Evolutionary conservation across 768 basidiomycete species (phyloP), one percentile per base, ranked within the genome.

Genomic region (Auricularia auricula-judae): DNA sequence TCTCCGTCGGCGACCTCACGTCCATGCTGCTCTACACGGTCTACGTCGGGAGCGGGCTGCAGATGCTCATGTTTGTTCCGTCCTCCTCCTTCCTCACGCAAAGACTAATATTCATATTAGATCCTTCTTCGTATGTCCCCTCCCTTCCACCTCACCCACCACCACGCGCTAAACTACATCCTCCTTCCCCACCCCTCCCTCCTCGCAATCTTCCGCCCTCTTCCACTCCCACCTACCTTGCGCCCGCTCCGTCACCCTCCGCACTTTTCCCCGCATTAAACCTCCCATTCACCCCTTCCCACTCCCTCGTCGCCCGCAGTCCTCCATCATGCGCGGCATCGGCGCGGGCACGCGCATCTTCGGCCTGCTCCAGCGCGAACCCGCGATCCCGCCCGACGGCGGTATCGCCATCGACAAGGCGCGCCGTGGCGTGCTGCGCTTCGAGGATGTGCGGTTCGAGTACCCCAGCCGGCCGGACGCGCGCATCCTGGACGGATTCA

Each of bases 291-390:
- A 29, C 29, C 29, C 29, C 29, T 29, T 29, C 29, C 29, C 29
- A 29, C 29, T 29, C 29, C 29, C 29, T 29, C 29, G 29, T 29
- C 29, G 29, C 2, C 35, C 34, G 10, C 67, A 92, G 90, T 84
- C 91, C 10, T 94, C 93, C 47, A 87, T 98, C 64, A 98, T 98
- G 96, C 92, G 93, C 63, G 96, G 92, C 63, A 86, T 98, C 62
- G 96, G 96, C 64, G 95, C 96, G 1, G 92, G 93, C 18, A 83
- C 84, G 0, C 88, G 96, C 23, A 88, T 98, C n/a, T 98, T 98
- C 73, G 93, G 95, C 67, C 84, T 98, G 16, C 79, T 98, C 10
- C 93, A 93, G 70, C 85, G 93, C 56, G 75, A 78, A 36, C 90
- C 94, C 16, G 82, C 82, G 36, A 90, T 97, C 68, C 82, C 83